Percentiles rank a stretch among this genome's conserved stretches.
These are phyloP conservation scores for Phytopythium montanum DNA, from an alignment of 352 stramenopile species.

Conservation along the genomic window DNA sequence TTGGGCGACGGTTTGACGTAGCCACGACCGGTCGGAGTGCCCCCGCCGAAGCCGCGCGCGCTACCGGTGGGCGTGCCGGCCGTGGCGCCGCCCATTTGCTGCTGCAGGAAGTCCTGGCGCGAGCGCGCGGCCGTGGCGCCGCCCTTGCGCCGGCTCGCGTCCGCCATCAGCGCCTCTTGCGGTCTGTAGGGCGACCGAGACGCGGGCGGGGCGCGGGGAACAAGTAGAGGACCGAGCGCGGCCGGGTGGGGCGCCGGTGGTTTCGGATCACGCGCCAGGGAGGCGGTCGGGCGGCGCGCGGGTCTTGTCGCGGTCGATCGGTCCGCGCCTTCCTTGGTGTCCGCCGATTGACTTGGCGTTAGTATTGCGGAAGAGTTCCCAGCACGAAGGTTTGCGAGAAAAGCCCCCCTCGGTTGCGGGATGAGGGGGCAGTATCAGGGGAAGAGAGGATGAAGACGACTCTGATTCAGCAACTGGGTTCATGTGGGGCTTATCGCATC, in stretches of 20 bases:
- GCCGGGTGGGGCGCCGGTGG: not conserved
- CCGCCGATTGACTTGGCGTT: too few relatives aligned
- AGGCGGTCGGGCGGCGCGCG: not conserved
- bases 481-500: not conserved
- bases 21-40: constrained; percentile 16
- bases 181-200: not conserved
- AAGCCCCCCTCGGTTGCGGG: too few relatives aligned
- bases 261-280: not conserved
- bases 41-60: constrained; percentile 14
- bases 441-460: not conserved
- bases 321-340: too few relatives aligned
- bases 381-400: too few relatives aligned
- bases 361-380: too few relatives aligned
- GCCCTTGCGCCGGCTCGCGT: constrained; percentile 43
- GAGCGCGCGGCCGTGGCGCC: constrained; percentile 30
- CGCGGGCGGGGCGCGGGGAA: not conserved
- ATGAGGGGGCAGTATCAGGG: not conserved
- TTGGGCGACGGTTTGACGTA: constrained; percentile 16
- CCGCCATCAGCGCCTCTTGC: constrained; percentile 23
- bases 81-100: constrained; percentile 9
- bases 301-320: constrained; percentile 6
- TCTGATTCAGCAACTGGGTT: constrained; percentile 2
- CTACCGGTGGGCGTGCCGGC: constrained; percentile 23
- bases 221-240: too few relatives aligned
- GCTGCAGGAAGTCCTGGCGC: constrained; percentile 39